Evolutionary conservation across 2,329 filamentous ascomycete genomes (phyloP), one percentile per base, ranked within the genome.

Genomic region (Verticillium zaregamsianum): DNA sequence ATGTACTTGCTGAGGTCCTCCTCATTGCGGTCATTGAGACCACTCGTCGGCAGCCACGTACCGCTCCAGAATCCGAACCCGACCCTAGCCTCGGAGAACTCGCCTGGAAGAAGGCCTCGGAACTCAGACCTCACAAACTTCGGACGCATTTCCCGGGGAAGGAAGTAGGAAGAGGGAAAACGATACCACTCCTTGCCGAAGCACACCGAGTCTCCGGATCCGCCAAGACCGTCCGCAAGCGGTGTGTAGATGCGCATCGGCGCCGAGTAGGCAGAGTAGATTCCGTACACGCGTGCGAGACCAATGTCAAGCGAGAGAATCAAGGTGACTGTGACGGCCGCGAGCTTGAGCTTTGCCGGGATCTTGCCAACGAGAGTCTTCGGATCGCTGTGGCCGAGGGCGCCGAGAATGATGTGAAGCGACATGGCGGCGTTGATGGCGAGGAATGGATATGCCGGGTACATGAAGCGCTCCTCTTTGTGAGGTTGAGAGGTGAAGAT

Each of bases 381-480:
- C 0, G 89, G 86, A 63, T 91, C 83, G 1, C 84, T 83, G 25
- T 87, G 88, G 20, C 93, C 92, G 57, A 97, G 77, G 40, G 89
- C 88, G 14, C 87, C 82, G 17, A 98, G 82, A 2, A 96, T 71
- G 62, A 96, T 90, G 73, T 98, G 93, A 39, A 96, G 79, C 4
- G 91, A 86, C 59, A 97, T 84, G 9, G 94, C 91, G 3, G 93
- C 93, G 70, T 97, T 97, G 39, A 99, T 81, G 0, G 91, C 90
- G 40, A 99, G 81, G 65, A 94, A 92, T 1, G 95, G 95, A 70
- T 99, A 99, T 2, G 87, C 91, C 0, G 95, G 95, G 70, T 97
- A 99, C 93, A 99, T 98, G 79, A 99, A 99, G 7, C 95, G 85
- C 76, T 99, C 95, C 74, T 99, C 95, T 71, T 99, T 99, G 78